phyloP scores from a whole-genome alignment of 1,139 yeast genomes.

The Candida dubliniensis region DNA sequence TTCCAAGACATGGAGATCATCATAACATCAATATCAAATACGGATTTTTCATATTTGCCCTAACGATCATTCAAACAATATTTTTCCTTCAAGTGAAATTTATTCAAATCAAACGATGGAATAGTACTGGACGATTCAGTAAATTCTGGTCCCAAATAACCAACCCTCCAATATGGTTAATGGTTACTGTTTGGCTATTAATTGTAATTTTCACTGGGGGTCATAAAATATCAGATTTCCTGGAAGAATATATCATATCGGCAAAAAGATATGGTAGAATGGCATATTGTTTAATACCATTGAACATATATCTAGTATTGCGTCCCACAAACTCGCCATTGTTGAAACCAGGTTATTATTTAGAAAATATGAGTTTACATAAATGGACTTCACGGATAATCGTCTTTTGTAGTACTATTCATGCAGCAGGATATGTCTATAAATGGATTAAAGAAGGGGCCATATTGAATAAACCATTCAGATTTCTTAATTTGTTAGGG shows the following conservation, averaged over 20 bases:
- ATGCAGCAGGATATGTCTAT: constrained; percentile 54
- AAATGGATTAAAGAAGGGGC: constrained; percentile 45
- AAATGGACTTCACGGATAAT: constrained; percentile 79
- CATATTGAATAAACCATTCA: constrained; percentile 37
- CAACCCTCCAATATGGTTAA: constrained; percentile 28
- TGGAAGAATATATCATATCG: constrained; percentile 22
- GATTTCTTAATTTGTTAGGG: constrained; percentile 60
- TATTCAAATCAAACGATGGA: constrained; percentile 21
- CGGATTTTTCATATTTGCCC: constrained; percentile 45
- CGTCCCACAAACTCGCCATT: constrained; percentile 47
- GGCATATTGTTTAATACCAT: constrained; percentile 64
- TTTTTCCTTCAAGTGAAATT: constrained; percentile 7
- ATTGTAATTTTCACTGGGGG: constrained; percentile 23
- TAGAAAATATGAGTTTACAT: constrained; percentile 60
- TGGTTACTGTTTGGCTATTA: constrained; percentile 33
- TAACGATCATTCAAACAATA: constrained; percentile 30
- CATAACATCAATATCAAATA: constrained; percentile 43
- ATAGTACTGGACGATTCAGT: constrained; percentile 21
- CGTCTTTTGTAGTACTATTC: constrained; percentile 51
- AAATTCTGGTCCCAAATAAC: constrained; percentile 16
- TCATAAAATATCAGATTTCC: constrained; percentile 22
- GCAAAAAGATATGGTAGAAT: constrained; percentile 56
- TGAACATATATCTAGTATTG: constrained; percentile 58
- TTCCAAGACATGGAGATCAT: constrained; percentile 29
- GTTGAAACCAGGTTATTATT: constrained; percentile 55